These are phyloP conservation scores for Raddia distichophylla DNA, from an alignment of 176 grass and related monocot species.

Conservation along the genomic window DNA sequence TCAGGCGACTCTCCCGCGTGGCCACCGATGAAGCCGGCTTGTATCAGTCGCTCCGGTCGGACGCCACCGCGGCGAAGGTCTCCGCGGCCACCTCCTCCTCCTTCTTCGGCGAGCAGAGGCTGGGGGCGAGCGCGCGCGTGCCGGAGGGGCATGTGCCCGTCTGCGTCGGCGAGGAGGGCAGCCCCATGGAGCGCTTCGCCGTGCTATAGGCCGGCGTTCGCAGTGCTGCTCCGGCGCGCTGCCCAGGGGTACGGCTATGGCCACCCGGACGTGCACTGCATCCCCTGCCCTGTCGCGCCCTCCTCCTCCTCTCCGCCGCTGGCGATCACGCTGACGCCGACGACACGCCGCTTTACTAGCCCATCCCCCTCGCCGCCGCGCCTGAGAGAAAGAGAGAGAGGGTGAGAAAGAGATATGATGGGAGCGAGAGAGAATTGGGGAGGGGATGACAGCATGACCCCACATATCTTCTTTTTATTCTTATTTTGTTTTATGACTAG, in stretches of 20 bases:
- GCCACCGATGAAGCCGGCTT: conserved; percentile 46
- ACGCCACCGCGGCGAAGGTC: neutral
- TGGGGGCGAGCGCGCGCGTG: conserved; percentile 15
- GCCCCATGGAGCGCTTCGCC: conserved; percentile 73
- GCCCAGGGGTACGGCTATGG: conserved; percentile 95
- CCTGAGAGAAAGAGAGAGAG: no score
- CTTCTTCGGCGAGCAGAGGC: conserved; percentile 23
- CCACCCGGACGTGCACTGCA: conserved; percentile 76
- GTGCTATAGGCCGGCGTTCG: conserved; percentile 70
- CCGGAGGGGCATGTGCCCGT: conserved; percentile 80
- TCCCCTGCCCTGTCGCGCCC: conserved; percentile 75
- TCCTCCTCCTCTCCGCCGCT: conserved; percentile 44
- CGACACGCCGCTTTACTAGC: neutral
- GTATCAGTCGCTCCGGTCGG: conserved; percentile 49
- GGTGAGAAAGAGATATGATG: no score
- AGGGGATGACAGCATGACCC: no score
- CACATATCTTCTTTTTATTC: no score
- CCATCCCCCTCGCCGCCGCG: neutral
- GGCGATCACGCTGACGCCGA: neutral
- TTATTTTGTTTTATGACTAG: no score
- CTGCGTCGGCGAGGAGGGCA: conserved; percentile 77
- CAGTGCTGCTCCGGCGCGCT: conserved; percentile 69
- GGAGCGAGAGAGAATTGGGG: no score
- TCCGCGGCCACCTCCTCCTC: neutral
- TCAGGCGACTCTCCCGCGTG: conserved; percentile 75